Evolutionary conservation across 208 protist species (phyloP).

Genomic region (Vickermania spadyakhi): DNA sequence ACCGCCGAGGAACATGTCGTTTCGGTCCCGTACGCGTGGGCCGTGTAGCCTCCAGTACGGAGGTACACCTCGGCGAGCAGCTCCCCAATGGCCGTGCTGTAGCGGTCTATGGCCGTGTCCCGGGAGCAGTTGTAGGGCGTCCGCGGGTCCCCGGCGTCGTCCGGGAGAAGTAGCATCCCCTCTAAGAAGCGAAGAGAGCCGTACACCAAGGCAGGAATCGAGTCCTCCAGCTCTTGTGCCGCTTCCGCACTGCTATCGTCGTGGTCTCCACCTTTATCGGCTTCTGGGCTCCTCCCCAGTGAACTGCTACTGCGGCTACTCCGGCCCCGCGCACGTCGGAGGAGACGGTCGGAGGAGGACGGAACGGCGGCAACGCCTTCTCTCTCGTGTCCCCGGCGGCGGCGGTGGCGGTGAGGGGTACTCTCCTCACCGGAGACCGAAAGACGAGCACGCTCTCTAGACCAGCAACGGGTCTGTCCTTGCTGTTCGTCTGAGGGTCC

Average conservation of each 20-base stretch:
- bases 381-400: no score
- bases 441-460: no score
- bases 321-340: no score
- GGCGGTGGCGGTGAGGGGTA: no score
- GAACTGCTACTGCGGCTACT: no score
- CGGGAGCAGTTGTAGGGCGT: slow-evolving; percentile 58
- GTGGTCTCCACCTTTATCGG: no score
- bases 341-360: no score
- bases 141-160: slow-evolving; percentile 69
- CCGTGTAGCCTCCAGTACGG: background rate
- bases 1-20: background rate
- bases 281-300: no score
- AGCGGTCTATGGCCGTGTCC: slow-evolving; percentile 25
- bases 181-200: slow-evolving; percentile 54
- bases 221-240: background rate
- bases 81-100: slow-evolving; percentile 23
- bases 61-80: slow-evolving; percentile 21
- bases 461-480: no score
- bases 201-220: slow-evolving; percentile 49
- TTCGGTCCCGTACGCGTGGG: background rate
- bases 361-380: no score
- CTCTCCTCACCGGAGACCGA: no score
- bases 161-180: slow-evolving; percentile 55
- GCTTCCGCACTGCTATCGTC: background rate
- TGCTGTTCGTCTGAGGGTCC: no score